Conservation (phyloP, 208 protist genomes). For the Blastocrithidia nonstop region DNA sequence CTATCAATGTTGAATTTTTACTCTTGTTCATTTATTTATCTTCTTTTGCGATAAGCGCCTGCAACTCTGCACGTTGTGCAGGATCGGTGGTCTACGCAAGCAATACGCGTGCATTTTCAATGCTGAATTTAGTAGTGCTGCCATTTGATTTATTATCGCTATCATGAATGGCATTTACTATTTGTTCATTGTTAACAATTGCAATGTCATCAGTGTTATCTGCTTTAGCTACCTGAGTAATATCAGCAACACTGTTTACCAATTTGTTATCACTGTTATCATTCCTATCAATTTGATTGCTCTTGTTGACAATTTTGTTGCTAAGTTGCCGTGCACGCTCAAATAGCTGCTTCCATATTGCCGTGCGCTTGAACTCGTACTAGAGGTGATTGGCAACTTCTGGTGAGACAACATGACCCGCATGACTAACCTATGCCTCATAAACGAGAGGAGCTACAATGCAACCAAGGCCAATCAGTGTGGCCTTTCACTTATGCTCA, state of each 20-base stretch:
- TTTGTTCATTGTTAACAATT: too few relatives aligned
- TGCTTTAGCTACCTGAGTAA: constrained; percentile 3
- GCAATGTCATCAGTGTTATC: constrained; percentile 8
- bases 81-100: constrained; percentile 23
- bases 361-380: constrained; percentile 57
- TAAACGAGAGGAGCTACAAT: constrained; percentile 42
- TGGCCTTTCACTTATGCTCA: constrained; percentile 37
- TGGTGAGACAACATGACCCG: constrained; percentile 55
- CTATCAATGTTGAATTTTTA: constrained; percentile 54
- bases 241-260: background rate
- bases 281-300: background rate
- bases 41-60: constrained; percentile 45
- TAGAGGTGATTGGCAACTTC: constrained; percentile 77
- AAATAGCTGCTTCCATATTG: too few relatives aligned
- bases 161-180: too few relatives aligned
- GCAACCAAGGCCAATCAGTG: constrained; percentile 22
- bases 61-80: constrained; percentile 27
- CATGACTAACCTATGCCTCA: constrained; percentile 67
- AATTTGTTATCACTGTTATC: background rate
- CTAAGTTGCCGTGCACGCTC: constrained; percentile 4
- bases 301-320: constrained; percentile 1
- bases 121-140: too few relatives aligned
- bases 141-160: too few relatives aligned
- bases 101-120: constrained; percentile 33
- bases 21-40: constrained; percentile 24